These are phyloP conservation scores for Aspergillus funiculosus DNA, from an alignment of 495 filamentous ascomycete genomes.

Conservation along the genomic window DNA sequence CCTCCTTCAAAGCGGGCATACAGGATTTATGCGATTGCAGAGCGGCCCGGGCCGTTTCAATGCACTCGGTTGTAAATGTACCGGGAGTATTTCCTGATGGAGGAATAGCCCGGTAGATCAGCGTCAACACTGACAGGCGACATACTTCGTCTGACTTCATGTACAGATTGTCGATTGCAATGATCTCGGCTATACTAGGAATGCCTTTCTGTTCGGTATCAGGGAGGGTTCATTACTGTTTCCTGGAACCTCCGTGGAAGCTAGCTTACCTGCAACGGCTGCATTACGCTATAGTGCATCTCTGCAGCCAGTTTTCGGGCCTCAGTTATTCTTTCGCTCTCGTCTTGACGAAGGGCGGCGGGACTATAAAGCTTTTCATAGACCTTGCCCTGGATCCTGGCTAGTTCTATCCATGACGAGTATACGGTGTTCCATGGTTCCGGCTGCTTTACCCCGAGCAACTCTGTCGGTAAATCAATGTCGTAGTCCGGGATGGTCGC, in stretches of 20 bases:
- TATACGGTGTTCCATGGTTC: conserved; percentile 28
- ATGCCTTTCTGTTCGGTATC: conserved; percentile 14
- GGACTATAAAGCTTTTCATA: conserved; percentile 60
- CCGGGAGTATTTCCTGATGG: conserved; percentile 33
- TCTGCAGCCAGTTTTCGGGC: conserved; percentile 31
- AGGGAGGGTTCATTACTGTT: too few species aligned
- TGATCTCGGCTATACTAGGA: conserved; percentile 11
- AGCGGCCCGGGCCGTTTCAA: conserved; percentile 52
- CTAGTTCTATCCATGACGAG: conserved; percentile 46
- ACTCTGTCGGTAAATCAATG: conserved; percentile 45
- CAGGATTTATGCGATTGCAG: conserved; percentile 49
- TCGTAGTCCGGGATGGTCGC: conserved; percentile 60
- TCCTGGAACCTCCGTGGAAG: background rate
- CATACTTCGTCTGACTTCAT: conserved; percentile 51
- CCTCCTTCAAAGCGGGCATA: conserved; percentile 43
- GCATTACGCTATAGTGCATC: conserved; percentile 29
- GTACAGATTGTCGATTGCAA: conserved; percentile 40
- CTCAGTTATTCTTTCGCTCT: conserved; percentile 36
- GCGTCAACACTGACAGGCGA: conserved; percentile 47
- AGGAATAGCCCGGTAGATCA: conserved; percentile 60
- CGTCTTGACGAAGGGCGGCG: conserved; percentile 46
- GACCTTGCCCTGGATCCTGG: conserved; percentile 50
- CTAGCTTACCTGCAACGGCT: conserved; percentile 30
- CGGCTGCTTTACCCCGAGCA: conserved; percentile 23
- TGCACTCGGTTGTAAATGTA: conserved; percentile 54